Evolutionary conservation across 2,329 filamentous ascomycete species (phyloP).

Genomic region (Trichoderma simmonsii): DNA sequence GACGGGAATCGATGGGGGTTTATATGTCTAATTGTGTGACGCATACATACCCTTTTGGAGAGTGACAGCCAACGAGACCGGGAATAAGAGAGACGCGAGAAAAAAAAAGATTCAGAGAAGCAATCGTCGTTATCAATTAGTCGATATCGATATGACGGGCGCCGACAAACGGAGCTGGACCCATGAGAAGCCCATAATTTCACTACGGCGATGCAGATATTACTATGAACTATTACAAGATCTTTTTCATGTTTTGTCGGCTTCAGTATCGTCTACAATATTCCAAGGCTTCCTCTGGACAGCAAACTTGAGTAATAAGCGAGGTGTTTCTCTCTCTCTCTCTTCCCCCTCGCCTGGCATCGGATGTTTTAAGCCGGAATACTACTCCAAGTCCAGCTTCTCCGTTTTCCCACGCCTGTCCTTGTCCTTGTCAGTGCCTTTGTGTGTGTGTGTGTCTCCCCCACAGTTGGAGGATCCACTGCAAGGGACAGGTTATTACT

Average conservation of each 20-base stretch:
- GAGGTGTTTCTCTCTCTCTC: neutral
- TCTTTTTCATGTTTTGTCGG: neutral
- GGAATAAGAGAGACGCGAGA: neutral
- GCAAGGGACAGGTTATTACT: neutral
- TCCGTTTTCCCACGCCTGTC: neutral
- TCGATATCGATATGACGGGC: neutral
- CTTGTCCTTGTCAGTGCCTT: neutral
- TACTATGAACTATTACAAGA: neutral
- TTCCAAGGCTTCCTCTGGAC: neutral
- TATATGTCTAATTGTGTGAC: neutral
- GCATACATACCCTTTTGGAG: neutral
- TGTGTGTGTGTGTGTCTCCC: neutral
- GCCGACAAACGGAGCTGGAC: slow-evolving; percentile 13
- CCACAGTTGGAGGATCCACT: slow-evolving; percentile 3
- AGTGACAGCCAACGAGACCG: neutral
- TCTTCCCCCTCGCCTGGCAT: neutral
- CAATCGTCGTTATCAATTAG: neutral
- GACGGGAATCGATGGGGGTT: neutral
- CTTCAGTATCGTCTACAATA: too few relatives aligned
- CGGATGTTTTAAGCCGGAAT: neutral
- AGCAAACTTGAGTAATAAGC: neutral
- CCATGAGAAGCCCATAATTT: neutral
- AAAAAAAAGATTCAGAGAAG: neutral
- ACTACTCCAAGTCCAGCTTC: neutral
- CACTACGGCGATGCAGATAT: neutral